Conservation (phyloP, 2,329 filamentous ascomycete species). For the Cadophora sp. region DNA sequence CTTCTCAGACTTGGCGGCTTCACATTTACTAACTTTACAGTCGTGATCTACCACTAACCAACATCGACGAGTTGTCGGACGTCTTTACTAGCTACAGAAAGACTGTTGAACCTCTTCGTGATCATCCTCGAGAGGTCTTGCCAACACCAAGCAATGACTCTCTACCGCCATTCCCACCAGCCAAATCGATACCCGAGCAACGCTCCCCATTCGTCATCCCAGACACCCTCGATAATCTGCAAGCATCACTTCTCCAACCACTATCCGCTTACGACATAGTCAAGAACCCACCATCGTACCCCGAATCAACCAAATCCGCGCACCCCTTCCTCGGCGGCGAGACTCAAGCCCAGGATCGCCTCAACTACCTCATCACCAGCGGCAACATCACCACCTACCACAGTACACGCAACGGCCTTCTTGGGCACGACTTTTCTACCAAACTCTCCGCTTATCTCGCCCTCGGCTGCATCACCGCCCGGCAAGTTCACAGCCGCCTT, state of each 20-base stretch:
- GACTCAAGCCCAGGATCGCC: constrained; percentile 60
- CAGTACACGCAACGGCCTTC: constrained; percentile 72
- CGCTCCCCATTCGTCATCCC: constrained; percentile 69
- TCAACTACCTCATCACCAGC: constrained; percentile 65
- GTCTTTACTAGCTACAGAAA: constrained; percentile 80
- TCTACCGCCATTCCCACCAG: constrained; percentile 64
- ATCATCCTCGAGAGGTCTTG: constrained; percentile 64
- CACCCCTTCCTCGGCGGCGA: constrained; percentile 76
- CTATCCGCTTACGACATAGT: constrained; percentile 57
- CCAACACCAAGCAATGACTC: constrained; percentile 56
- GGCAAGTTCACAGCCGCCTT: constrained; percentile 74
- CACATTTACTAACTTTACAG: constrained; percentile 48
- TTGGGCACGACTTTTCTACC: constrained; percentile 75
- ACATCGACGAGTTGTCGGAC: constrained; percentile 69
- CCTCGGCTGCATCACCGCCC: constrained; percentile 74
- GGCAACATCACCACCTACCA: constrained; percentile 71
- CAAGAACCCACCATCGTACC: constrained; percentile 57
- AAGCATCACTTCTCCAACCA: constrained; percentile 62
- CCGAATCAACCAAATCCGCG: constrained; percentile 60
- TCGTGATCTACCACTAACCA: constrained; percentile 66
- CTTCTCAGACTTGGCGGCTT: background rate
- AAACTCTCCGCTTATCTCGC: constrained; percentile 78
- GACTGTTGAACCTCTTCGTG: constrained; percentile 72
- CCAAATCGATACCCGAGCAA: constrained; percentile 61
- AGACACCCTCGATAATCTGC: constrained; percentile 56